Base-by-base conservation (phyloP, 495 filamentous ascomycete genomes). In the Xylaria cubensis region DNA sequence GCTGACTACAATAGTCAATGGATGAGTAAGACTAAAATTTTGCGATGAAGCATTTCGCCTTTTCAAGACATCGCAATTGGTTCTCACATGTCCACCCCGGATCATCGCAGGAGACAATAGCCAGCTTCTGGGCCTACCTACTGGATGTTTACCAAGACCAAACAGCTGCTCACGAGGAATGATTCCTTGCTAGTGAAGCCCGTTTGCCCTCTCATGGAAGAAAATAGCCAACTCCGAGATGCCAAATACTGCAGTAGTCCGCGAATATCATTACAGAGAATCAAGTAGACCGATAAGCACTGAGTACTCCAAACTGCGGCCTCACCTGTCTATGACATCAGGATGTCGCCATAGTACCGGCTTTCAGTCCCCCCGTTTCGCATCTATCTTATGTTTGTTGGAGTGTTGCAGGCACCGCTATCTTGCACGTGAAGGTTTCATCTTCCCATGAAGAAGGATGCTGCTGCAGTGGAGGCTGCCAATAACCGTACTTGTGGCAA, bases 371-470 rank as follows among this genome's bases (percentile, higher is more conserved):
- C 1, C 44, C 39, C 39, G 34, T 26, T 24, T 39, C 51, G 36
- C n/a, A 36, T 19, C 17, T 48, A 26, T 26, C 48, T 48, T 41
- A 12, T 21, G 41, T 69, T 39, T 21, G 64, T 55, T 39, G 48
- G 19, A 24, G 67, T 69, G 29, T 10, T 42, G 39, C 21, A 10
- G 46, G 46, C 44, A 32, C 17, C 64, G 6, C 29, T 41, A 9
- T 67, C 48, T 55, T 66, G 64, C 64, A 66, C 41, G 51, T 50
- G 17, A 26, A 24, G 17, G 50, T 56, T 55, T 12, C 50, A 67
- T 44, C 4, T 19, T 61, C 9, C 17, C 58, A 61, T 21, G 17
- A 39, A 9, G 64, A 67, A 46, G 64, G 44, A 51, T 36, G 65
- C 5, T 56, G 21, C 56, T 42, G 50, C 50, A 55, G 48, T 24